Evolutionary conservation across 148 eudicot genomes (phyloP), one percentile per base, ranked within the genome.

Genomic region (Polygonum maritimum): DNA sequence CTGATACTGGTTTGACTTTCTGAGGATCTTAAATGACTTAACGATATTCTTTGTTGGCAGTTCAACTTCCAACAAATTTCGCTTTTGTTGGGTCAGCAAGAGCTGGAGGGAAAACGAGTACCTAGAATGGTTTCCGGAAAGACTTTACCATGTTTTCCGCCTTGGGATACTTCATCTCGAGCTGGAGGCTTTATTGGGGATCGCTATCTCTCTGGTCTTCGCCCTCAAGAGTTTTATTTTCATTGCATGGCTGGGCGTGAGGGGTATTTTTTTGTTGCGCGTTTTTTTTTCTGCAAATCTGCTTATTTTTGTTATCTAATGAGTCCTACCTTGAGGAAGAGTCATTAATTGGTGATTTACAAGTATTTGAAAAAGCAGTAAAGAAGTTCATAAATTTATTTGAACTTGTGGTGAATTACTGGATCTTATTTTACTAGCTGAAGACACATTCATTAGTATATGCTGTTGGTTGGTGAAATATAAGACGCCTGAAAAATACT

Each of bases 191-290:
- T 86, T 81, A 92, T 95, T 74, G 89, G 90, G 83, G 97, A 95
- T 83, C 99, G 99, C 76, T 95, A 89, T 81, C 96, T 95, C 55
- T 85, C 91, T 49, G 99, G 99, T 54, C 96, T 95, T 74, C 94
- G 92, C 38, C 96, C 97, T 35, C 96, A 92, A 76, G 99, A 95
- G 78, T 95, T 90, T 76, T 95, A 90, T 77, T 95, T 95, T 76
- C 99, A 95, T 78, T 95, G 99, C 85, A 95, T 95, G 99, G 99
- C 97, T 82, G 99, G 99, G 73, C 97, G 99, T 81, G 99, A 95
- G 87, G 99, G 99, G 98, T 95, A 89, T 83, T 6, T 19, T 77
- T 71, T 60, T 67, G 71, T 15, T 31, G 41, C 71, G 45, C 16
- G 16, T 67, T 67, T 36, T 11, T 11, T 14, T 3, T 7, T 44